A percentile compares a stretch with the other conserved stretches of the same genome.
Conservation (phyloP, 73 alveolate genomes). For the Loxodes magnus region DNA sequence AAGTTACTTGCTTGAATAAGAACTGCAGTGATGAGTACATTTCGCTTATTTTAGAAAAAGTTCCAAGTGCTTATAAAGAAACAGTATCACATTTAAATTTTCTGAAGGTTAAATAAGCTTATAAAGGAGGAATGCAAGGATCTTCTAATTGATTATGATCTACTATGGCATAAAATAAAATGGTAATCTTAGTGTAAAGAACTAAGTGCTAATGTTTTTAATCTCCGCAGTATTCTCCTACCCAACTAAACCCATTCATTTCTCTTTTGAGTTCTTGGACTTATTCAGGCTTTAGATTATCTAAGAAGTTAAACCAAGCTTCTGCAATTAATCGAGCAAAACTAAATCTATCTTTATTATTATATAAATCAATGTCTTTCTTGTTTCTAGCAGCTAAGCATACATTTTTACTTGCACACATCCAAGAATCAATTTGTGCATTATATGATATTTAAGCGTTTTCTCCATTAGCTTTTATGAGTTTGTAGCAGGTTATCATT, state of each 20-base stretch:
- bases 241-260: conserved; percentile 54
- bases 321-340: conserved; percentile 64
- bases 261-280: conserved; percentile 45
- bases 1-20: conserved; percentile 45
- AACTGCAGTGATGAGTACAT: conserved; percentile 34
- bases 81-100: conserved; percentile 59
- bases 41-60: conserved; percentile 40
- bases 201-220: conserved; percentile 73
- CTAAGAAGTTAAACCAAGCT: conserved; percentile 62
- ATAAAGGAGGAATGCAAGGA: conserved; percentile 41
- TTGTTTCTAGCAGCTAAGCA: conserved; percentile 49
- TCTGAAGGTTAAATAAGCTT: conserved; percentile 38
- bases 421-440: conserved; percentile 63
- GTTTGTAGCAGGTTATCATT: conserved; percentile 32
- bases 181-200: conserved; percentile 46
- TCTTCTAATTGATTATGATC: conserved; percentile 38
- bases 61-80: conserved; percentile 45
- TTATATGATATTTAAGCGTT: conserved; percentile 73
- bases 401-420: conserved; percentile 73
- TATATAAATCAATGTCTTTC: conserved; percentile 46
- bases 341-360: conserved; percentile 39
- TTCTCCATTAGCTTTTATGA: conserved; percentile 89
- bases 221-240: conserved; percentile 86
- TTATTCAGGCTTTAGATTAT: conserved; percentile 31
- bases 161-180: conserved; percentile 63